Conservation (phyloP, 1,284 basidiomycete species). For the Hypsizygus ulmarius region DNA sequence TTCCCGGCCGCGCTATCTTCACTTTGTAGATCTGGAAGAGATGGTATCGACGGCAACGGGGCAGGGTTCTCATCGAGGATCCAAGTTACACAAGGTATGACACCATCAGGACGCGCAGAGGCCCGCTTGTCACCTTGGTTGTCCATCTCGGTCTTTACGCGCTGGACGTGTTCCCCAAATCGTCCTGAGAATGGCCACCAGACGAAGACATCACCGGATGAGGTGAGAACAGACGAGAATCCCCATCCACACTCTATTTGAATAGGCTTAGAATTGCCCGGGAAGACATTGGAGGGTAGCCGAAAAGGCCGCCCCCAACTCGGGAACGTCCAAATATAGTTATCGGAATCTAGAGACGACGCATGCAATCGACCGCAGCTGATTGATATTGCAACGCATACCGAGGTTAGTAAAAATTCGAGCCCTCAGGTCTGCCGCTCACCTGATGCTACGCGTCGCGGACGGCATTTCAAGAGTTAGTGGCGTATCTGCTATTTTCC, state of each 20-base stretch:
- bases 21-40: constrained; percentile 39
- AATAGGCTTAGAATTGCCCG: constrained; percentile 48
- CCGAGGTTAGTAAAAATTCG: constrained; percentile 4
- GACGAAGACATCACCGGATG: constrained; percentile 66
- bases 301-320: constrained; percentile 74
- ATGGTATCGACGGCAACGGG: constrained; percentile 52
- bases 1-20: constrained; percentile 32
- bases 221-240: constrained; percentile 68
- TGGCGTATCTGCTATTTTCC: constrained; percentile 50
- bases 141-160: constrained; percentile 47
- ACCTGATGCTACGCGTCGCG: constrained; percentile 64
- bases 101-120: constrained; percentile 31
- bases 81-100: constrained; percentile 63
- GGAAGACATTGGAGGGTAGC: constrained; percentile 50
- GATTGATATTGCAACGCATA: constrained; percentile 12
- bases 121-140: constrained; percentile 37
- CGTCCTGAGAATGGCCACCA: constrained; percentile 68
- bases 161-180: constrained; percentile 37
- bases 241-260: constrained; percentile 84
- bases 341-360: constrained; percentile 56
- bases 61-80: constrained; percentile 51
- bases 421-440: constrained; percentile 9
- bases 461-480: constrained; percentile 55
- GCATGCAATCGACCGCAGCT: constrained; percentile 77
- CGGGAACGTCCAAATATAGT: constrained; percentile 67